phyloP scores from a whole-genome alignment of 371 early-diverging fungal species.

The Mortierella sp. region DNA sequence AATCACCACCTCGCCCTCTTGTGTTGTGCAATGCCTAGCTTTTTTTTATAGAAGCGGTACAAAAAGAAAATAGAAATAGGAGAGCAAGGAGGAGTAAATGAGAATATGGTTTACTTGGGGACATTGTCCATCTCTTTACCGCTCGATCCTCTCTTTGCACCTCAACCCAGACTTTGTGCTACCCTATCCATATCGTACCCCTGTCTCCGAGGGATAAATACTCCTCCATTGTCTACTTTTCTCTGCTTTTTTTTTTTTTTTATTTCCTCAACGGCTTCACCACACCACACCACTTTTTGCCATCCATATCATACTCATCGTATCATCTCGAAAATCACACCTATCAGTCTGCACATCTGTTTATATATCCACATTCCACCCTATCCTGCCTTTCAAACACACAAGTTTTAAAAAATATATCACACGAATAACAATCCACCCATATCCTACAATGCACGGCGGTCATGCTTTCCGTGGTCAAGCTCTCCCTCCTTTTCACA shows the following conservation, averaged over 20 bases:
- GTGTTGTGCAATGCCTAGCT: neutral
- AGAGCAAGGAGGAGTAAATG: neutral
- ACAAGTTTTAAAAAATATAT: neutral
- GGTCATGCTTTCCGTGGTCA: conserved; percentile 23
- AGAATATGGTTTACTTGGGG: neutral
- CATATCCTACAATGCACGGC: conserved; percentile 13
- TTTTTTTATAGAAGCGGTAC: too few relatives aligned
- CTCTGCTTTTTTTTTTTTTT: neutral
- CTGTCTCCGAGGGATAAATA: neutral
- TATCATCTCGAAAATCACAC: neutral
- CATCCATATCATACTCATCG: neutral
- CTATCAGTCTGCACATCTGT: too few relatives aligned
- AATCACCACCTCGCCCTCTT: neutral
- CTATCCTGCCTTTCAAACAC: neutral
- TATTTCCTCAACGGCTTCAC: neutral
- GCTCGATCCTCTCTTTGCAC: neutral
- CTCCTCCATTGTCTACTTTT: neutral
- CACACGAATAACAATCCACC: neutral
- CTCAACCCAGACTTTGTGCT: neutral
- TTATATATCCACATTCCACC: neutral
- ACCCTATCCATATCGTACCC: neutral
- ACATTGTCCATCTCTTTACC: neutral
- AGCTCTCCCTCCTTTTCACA: conserved; percentile 1
- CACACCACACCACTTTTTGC: neutral
- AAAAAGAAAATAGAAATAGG: neutral